Evolutionary conservation across 2,329 filamentous ascomycete genomes (phyloP).

Genomic region (Pestalotiopsis sp.): DNA sequence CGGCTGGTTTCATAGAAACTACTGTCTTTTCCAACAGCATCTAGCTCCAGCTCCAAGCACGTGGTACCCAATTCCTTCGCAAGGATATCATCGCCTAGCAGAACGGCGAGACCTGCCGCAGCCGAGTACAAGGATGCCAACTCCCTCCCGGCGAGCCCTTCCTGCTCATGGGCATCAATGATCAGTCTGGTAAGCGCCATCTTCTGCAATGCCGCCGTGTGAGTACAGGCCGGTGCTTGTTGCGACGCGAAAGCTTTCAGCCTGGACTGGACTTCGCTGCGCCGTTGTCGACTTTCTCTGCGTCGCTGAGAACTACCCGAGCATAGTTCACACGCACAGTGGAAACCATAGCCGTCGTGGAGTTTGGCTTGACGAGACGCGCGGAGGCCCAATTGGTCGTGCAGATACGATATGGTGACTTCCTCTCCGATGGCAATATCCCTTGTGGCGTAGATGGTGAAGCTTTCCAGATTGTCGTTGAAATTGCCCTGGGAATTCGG

Average conservation of each 20-base stretch:
- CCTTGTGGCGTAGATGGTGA: conserved; percentile 22
- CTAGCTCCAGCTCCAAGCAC: conserved; percentile 16
- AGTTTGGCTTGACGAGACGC: conserved; percentile 13
- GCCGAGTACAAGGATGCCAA: conserved; percentile 19
- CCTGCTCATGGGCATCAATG: conserved; percentile 15
- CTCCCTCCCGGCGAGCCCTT: conserved; percentile 9
- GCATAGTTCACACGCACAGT: conserved; percentile 21
- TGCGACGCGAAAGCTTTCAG: conserved; percentile 9
- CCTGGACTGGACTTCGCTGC: conserved; percentile 6
- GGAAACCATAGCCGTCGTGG: conserved; percentile 20
- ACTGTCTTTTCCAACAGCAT: conserved; percentile 21
- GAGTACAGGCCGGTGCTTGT: not conserved
- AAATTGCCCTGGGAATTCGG: conserved; percentile 28
- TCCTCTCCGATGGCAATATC: conserved; percentile 22
- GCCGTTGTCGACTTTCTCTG: conserved; percentile 13
- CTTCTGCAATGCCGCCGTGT: conserved; percentile 8
- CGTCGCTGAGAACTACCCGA: conserved; percentile 11
- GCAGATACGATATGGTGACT: conserved; percentile 20
- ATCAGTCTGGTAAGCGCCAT: conserved; percentile 12
- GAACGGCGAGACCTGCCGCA: conserved; percentile 15
- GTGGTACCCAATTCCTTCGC: conserved; percentile 15
- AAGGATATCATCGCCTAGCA: conserved; percentile 11
- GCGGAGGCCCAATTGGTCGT: conserved; percentile 14
- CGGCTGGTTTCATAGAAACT: conserved; percentile 12
- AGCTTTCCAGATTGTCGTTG: conserved; percentile 16